Evolutionary conservation across 148 eudicot genomes (phyloP).

Genomic region (Diospyros lotus): DNA sequence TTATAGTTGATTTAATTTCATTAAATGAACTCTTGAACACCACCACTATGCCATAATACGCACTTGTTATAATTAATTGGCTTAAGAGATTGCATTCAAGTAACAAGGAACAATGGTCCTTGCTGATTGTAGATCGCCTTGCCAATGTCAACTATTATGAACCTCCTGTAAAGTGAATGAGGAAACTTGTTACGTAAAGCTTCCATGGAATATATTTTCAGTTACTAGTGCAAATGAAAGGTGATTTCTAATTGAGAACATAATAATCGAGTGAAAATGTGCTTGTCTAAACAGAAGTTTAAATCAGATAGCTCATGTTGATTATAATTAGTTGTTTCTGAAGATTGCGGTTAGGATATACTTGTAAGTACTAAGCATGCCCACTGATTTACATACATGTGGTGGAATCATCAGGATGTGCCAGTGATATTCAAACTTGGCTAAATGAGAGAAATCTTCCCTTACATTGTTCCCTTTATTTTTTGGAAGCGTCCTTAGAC

Average conservation of each 20-base stretch:
- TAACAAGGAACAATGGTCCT: background rate
- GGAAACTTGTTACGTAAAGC: background rate
- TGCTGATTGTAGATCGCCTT: background rate
- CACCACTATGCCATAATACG: background rate
- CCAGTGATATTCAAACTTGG: background rate
- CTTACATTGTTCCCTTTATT: background rate
- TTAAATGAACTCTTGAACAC: background rate
- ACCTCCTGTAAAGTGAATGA: background rate
- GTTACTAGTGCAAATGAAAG: background rate
- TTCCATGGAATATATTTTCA: background rate
- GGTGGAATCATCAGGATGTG: background rate
- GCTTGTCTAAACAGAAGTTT: background rate
- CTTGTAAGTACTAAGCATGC: background rate
- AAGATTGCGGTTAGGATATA: too few relatives aligned
- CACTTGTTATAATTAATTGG: background rate
- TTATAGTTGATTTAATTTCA: background rate
- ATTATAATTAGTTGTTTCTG: background rate
- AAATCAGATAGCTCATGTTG: background rate
- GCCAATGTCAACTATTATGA: background rate
- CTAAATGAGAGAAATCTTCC: slow-evolving; percentile 4
- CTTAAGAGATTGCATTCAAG: too few relatives aligned
- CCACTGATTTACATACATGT: background rate
- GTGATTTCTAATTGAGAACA: background rate
- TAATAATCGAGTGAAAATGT: background rate
- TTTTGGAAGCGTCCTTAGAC: too few relatives aligned